Evolutionary conservation across 495 filamentous ascomycete species (phyloP), one percentile per base, ranked within the genome.

Genomic region (Jackrogersella multiformis): DNA sequence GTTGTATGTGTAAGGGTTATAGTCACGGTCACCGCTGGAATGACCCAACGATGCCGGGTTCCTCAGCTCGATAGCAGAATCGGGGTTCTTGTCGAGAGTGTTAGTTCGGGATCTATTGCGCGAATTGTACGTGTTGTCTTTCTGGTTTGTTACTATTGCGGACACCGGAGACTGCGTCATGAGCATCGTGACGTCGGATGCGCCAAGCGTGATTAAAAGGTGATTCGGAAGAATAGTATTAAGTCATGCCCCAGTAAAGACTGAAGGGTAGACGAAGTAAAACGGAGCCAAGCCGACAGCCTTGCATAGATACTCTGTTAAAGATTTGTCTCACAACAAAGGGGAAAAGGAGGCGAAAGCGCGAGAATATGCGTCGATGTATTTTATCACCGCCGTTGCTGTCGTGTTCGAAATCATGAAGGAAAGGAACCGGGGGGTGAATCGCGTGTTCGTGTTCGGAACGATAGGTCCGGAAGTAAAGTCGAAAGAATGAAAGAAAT

Each of bases 121-220:
- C 44, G 71, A 70, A 64, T 70, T 76, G 66, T 79, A 77, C 23
- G 72, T 69, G 56, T 77, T 74, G 56, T 70, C 74, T 57, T 76
- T 79, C 56, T 82, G 78, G 75, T 71, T 74, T 71, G 79, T 79
- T 69, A 64, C 73, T 64, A 79, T 71, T 79, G 78, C 79, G 73
- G 78, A 76, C 70, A 80, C 79, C 76, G 78, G 73, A 41, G 75
- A 76, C 76, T 81, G 80, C 73, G 79, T 81, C 79, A 83, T 83
- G 63, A 83, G 80, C 80, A 83, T 83, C 56, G 73, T 81, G 76
- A 77, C 68, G 61, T 76, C 60, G 44, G 56, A 71, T 62, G 64
- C 61, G 70, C 69, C 64, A 61, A 61, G 64, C 66, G 55, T 64
- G 51, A 62, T 53, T 66, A 66, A 57, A 38, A 24, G 41, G 38